phyloP scores from a whole-genome alignment of 163 green algal genomes.

The Chlamydomonas reinhardtii region DNA sequence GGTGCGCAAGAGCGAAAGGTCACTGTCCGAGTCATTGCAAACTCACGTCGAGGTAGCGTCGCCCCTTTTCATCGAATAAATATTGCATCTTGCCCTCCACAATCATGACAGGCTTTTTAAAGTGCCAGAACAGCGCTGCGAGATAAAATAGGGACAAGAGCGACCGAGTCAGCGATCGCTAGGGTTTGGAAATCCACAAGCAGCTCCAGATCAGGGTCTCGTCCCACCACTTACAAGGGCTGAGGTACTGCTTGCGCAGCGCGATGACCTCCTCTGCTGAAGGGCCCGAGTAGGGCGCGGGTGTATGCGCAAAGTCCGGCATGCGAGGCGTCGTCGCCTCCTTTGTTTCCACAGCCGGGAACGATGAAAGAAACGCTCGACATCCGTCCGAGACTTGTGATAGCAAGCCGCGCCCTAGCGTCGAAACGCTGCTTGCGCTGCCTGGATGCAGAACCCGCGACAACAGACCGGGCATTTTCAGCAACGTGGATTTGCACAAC shows the following conservation, averaged over 20 bases:
- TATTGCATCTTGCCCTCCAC: constrained; percentile 98
- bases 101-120: constrained; percentile 97
- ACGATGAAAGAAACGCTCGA: constrained; percentile 1
- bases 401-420: not conserved
- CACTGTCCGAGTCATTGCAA: no score
- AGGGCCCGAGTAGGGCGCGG: constrained; percentile 86
- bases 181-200: not conserved
- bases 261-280: constrained; percentile 86
- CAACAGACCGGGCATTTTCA: not conserved
- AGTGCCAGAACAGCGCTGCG: constrained; percentile 92
- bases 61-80: constrained; percentile 94
- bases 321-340: constrained; percentile 8
- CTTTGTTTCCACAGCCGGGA: not conserved
- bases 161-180: constrained; percentile 8
- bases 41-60: constrained; percentile 93
- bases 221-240: constrained; percentile 72
- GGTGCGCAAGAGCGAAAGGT: no score
- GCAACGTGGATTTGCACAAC: no score
- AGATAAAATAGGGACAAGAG: no score
- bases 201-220: not conserved
- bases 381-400: constrained; percentile 1
- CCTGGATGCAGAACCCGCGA: not conserved
- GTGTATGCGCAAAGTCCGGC: constrained; percentile 68
- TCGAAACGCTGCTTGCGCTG: not conserved
- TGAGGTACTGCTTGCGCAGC: constrained; percentile 88